phyloP scores from a whole-genome alignment of 495 filamentous ascomycete genomes.

The Amniculicola lignicola region DNA sequence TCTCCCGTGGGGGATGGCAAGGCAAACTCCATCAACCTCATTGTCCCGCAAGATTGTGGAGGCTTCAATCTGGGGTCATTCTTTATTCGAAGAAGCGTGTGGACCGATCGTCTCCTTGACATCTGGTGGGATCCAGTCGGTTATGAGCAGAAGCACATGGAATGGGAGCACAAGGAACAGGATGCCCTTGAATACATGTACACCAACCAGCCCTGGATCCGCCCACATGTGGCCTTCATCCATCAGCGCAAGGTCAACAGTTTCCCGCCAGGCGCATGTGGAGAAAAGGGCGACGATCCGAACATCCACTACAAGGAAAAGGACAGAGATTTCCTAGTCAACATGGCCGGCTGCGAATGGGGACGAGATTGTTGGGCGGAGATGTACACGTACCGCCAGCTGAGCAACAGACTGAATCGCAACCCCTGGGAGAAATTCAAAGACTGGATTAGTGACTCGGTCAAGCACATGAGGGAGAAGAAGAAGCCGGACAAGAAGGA shows the following conservation, averaged over 20 bases:
- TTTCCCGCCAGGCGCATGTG: slow-evolving; percentile 87
- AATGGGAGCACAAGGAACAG: slow-evolving; percentile 99
- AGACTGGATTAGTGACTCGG: slow-evolving; percentile 41
- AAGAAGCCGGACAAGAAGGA: slow-evolving; percentile 27
- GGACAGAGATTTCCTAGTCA: slow-evolving; percentile 92
- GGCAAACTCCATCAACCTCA: slow-evolving; percentile 71
- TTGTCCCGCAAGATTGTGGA: slow-evolving; percentile 89
- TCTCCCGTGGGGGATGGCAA: slow-evolving; percentile 74
- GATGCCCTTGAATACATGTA: slow-evolving; percentile 93
- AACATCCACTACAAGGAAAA: slow-evolving; percentile 80
- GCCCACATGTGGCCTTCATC: slow-evolving; percentile 82
- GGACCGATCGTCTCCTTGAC: slow-evolving; percentile 90
- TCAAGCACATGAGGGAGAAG: slow-evolving; percentile 24
- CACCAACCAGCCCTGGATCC: slow-evolving; percentile 85
- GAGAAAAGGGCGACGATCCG: slow-evolving; percentile 68
- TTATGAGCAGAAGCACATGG: slow-evolving; percentile 98
- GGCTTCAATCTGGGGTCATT: slow-evolving; percentile 98
- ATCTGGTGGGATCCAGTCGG: slow-evolving; percentile 98
- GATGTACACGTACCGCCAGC: slow-evolving; percentile 86
- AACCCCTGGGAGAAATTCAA: slow-evolving; percentile 68
- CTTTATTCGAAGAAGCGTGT: slow-evolving; percentile 77
- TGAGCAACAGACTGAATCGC: slow-evolving; percentile 82
- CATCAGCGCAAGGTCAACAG: slow-evolving; percentile 91
- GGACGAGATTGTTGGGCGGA: slow-evolving; percentile 97
- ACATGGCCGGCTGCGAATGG: slow-evolving; percentile 97